These are phyloP conservation scores for Asterella californica DNA, from an alignment of 225 moss, liverwort and hornwort species.

Conservation along the genomic window DNA sequence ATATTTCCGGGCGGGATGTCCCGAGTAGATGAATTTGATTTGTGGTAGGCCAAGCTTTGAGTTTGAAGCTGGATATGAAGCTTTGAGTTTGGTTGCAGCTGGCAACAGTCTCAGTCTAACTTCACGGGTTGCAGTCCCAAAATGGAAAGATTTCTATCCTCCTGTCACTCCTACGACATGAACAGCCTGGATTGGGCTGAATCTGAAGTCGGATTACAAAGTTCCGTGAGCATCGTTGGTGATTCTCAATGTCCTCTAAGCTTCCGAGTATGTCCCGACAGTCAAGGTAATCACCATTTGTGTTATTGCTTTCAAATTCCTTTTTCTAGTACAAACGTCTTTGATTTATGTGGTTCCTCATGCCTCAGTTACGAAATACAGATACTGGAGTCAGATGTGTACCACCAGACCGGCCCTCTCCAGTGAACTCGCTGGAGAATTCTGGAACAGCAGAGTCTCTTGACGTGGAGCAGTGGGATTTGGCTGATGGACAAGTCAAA, in stretches of 20 bases:
- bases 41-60: too few species aligned
- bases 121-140: neutral
- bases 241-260: slow-evolving; percentile 18
- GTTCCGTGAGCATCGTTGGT: neutral
- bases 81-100: neutral
- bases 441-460: neutral
- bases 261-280: slow-evolving; percentile 25
- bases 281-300: slow-evolving; percentile 25
- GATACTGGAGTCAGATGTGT: neutral
- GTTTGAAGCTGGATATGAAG: too few species aligned
- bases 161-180: neutral
- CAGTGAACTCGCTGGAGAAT: too few species aligned
- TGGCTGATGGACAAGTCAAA: slow-evolving; percentile 29
- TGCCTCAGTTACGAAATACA: slow-evolving; percentile 11
- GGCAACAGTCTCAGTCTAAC: neutral
- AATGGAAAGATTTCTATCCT: neutral
- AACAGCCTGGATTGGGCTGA: slow-evolving; percentile 1
- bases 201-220: slow-evolving; percentile 21
- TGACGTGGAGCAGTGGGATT: slow-evolving; percentile 23
- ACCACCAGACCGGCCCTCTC: neutral
- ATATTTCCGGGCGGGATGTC: too few species aligned
- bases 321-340: neutral
- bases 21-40: too few species aligned
- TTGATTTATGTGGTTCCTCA: neutral
- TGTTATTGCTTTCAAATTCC: too few species aligned